Conservation (phyloP, 257 asterid species). For the Parsonsia alboflavescens region DNA sequence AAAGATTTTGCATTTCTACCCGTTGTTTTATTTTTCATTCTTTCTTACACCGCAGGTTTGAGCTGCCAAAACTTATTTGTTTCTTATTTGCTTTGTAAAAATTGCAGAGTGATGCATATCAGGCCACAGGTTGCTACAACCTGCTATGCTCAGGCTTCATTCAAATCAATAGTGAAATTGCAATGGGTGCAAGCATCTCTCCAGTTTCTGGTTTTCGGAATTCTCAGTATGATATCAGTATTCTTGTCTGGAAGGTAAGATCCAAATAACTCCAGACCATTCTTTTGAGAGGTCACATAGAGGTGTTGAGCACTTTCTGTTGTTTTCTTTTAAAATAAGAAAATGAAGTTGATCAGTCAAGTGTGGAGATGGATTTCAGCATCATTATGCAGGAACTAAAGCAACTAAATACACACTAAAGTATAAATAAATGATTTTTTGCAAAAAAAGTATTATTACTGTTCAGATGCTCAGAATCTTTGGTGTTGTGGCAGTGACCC, state of each 20-base stretch:
- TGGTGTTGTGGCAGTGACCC: constrained; percentile 20
- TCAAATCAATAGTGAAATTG: constrained; percentile 76
- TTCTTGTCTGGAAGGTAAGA: constrained; percentile 88
- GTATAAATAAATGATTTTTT: constrained; percentile 9
- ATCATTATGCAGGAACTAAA: constrained; percentile 19
- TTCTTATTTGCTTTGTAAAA: background rate
- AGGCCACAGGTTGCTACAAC: constrained; percentile 95
- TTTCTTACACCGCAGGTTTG: background rate
- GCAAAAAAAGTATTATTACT: constrained; percentile 20
- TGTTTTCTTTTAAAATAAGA: constrained; percentile 1
- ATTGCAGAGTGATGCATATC: constrained; percentile 88
- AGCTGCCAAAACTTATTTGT: background rate
- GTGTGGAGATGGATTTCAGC: constrained; percentile 4
- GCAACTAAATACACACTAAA: background rate
- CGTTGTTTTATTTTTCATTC: background rate
- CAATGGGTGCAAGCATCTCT: constrained; percentile 98
- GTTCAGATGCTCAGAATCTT: constrained; percentile 36
- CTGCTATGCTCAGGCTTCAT: constrained; percentile 89
- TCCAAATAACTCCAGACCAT: constrained; percentile 26
- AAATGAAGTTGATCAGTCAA: constrained; percentile 3
- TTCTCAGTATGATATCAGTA: constrained; percentile 76
- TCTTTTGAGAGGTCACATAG: constrained; percentile 5
- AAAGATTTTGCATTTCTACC: constrained; percentile 16
- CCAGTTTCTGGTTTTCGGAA: constrained; percentile 63
- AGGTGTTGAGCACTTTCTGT: constrained; percentile 21